Evolutionary conservation across 225 moss, liverwort and hornwort genomes (phyloP).

Genomic region (Pseudoscleropodium purum): DNA sequence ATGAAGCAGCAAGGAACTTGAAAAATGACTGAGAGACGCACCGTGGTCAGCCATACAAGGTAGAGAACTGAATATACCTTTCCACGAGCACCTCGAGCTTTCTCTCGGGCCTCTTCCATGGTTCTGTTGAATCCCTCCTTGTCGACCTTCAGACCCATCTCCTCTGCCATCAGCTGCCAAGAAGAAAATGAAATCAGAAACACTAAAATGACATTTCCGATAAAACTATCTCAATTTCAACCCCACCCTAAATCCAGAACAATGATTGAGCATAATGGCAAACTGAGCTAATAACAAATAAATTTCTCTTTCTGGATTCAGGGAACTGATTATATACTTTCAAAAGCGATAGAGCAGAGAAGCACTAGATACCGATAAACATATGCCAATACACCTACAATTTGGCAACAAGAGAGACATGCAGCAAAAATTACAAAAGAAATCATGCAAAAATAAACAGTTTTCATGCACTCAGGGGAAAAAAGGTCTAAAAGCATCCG

Average conservation of each 20-base stretch:
- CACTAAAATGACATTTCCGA: neutral
- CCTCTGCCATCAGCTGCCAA: slow-evolving; percentile 58
- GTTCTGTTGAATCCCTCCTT: slow-evolving; percentile 36
- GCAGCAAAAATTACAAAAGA: neutral
- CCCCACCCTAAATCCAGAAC: neutral
- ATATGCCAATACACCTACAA: neutral
- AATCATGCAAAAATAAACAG: neutral
- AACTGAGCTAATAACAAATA: neutral
- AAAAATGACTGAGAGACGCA: neutral
- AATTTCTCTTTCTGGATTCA: neutral
- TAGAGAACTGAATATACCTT: slow-evolving; percentile 6
- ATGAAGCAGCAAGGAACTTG: neutral
- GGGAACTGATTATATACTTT: neutral
- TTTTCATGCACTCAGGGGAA: neutral
- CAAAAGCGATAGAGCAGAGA: neutral
- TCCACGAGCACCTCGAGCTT: slow-evolving; percentile 57
- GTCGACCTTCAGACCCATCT: slow-evolving; percentile 56
- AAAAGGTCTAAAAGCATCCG: neutral
- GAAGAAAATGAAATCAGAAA: neutral
- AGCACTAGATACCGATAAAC: neutral
- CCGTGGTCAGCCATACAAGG: neutral
- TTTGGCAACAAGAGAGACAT: neutral
- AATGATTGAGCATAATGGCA: neutral
- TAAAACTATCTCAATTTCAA: neutral
- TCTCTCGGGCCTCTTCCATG: slow-evolving; percentile 56